Evolutionary conservation across 768 basidiomycete species (phyloP).

Genomic region (Leucocoprinus birnbaumii): DNA sequence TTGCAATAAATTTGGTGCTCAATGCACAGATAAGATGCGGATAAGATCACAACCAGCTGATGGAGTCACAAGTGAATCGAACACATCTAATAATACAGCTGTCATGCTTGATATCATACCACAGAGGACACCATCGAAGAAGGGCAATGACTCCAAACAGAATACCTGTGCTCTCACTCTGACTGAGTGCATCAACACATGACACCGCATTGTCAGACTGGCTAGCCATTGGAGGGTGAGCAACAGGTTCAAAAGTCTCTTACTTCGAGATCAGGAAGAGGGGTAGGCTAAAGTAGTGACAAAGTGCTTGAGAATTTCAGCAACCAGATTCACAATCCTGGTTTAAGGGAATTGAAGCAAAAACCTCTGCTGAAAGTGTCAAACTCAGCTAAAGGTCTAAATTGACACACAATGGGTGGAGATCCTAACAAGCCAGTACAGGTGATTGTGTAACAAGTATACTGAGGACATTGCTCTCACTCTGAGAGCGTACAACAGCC

Average conservation of each 20-base stretch:
- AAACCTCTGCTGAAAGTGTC: slow-evolving; percentile 5
- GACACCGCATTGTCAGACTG: neutral
- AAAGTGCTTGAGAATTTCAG: slow-evolving; percentile 7
- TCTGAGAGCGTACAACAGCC: slow-evolving; percentile 46
- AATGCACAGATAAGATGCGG: too few relatives aligned
- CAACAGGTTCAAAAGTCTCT: slow-evolving; percentile 9
- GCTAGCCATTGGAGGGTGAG: neutral
- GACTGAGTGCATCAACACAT: slow-evolving; percentile 11
- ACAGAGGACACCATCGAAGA: slow-evolving; percentile 55
- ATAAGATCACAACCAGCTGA: too few relatives aligned
- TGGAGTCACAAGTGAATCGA: too few relatives aligned
- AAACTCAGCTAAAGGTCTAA: slow-evolving; percentile 30
- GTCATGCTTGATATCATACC: too few relatives aligned
- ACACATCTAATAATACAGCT: too few relatives aligned
- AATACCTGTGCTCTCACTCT: slow-evolving; percentile 46
- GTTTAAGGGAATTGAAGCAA: neutral
- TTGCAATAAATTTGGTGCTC: too few relatives aligned
- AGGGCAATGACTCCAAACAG: slow-evolving; percentile 58
- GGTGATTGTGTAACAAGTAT: slow-evolving; percentile 17
- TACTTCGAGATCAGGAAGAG: slow-evolving; percentile 1
- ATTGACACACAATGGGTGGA: neutral
- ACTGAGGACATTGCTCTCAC: slow-evolving; percentile 36
- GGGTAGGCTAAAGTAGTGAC: too few relatives aligned
- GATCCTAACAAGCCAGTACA: slow-evolving; percentile 20
- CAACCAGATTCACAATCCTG: neutral